phyloP scores from a whole-genome alignment of 768 basidiomycete species.

The Coprinellus micaceus region DNA sequence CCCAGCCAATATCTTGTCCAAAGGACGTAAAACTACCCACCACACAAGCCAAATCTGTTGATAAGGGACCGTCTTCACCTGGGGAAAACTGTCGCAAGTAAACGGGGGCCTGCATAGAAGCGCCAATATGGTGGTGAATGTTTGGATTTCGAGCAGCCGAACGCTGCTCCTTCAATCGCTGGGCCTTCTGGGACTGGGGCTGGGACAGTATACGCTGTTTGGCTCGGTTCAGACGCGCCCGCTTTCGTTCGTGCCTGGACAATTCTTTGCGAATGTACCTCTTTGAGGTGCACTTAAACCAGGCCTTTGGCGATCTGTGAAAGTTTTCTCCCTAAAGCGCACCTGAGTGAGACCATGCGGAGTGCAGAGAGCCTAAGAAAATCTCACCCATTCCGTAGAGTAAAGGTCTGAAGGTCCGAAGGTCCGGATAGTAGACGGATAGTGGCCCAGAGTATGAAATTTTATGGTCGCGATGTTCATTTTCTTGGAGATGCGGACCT shows the following conservation, averaged over 20 bases:
- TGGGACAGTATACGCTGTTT: background rate
- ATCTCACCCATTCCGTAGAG: conserved; percentile 36
- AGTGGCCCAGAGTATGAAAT: conserved; percentile 36
- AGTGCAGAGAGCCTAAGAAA: background rate
- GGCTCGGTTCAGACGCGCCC: background rate
- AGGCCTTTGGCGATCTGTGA: conserved; percentile 33
- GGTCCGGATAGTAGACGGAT: conserved; percentile 23
- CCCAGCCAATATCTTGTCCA: too few relatives aligned
- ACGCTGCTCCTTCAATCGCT: too few relatives aligned
- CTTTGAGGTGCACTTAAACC: conserved; percentile 35
- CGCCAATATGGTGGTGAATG: too few relatives aligned
- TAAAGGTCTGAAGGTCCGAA: conserved; percentile 37
- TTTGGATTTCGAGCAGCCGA: too few relatives aligned
- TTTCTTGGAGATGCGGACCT: too few relatives aligned
- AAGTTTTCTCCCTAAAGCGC: conserved; percentile 33
- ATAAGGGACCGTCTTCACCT: too few relatives aligned
- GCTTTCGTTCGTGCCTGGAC: conserved; percentile 13
- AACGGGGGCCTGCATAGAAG: too few relatives aligned
- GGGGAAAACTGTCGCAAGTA: too few relatives aligned
- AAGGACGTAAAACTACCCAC: too few relatives aligned
- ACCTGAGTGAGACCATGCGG: background rate
- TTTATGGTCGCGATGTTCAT: conserved; percentile 34
- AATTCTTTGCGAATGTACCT: conserved; percentile 26
- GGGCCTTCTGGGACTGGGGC: background rate
- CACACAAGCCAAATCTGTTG: too few relatives aligned